Evolutionary conservation across 257 asterid genomes (phyloP).

Genomic region (Cynanchum wilfordii): DNA sequence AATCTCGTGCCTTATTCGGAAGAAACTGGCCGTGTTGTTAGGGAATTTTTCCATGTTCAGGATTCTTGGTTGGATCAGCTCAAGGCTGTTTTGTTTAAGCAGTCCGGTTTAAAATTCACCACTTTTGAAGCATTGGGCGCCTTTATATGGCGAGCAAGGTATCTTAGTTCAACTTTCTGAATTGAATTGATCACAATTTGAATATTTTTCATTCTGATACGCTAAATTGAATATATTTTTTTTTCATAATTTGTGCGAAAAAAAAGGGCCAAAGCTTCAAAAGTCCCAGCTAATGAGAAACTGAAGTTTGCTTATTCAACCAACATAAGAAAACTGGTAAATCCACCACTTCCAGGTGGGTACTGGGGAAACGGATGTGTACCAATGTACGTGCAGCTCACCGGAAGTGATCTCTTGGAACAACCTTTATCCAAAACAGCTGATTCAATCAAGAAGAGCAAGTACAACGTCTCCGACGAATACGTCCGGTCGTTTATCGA

Average conservation of each 20-base stretch:
- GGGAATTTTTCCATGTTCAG: constrained; percentile 39
- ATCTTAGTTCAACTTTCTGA: background rate
- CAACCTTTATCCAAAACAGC: constrained; percentile 62
- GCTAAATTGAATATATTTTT: background rate
- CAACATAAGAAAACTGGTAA: constrained; percentile 48
- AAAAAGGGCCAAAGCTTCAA: constrained; percentile 48
- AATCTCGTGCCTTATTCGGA: constrained; percentile 32
- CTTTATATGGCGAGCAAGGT: constrained; percentile 79
- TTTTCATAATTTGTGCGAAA: background rate
- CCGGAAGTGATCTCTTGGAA: constrained; percentile 42
- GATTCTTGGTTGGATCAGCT: constrained; percentile 62
- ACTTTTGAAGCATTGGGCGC: constrained; percentile 88
- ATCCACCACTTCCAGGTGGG: constrained; percentile 60
- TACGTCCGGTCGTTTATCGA: constrained; percentile 61
- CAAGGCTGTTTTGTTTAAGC: constrained; percentile 35
- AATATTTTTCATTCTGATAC: background rate
- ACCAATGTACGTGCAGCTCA: constrained; percentile 63
- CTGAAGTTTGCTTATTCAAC: constrained; percentile 67
- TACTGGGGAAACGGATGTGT: constrained; percentile 94
- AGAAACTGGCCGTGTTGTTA: constrained; percentile 39
- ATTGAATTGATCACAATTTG: background rate
- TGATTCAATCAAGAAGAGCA: constrained; percentile 61
- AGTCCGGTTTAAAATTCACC: constrained; percentile 53
- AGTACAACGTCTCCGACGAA: constrained; percentile 39
- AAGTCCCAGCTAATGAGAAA: constrained; percentile 35